Evolutionary conservation across 2,329 filamentous ascomycete genomes (phyloP), one percentile per base, ranked within the genome.

Genomic region (Chaetomium sp.): DNA sequence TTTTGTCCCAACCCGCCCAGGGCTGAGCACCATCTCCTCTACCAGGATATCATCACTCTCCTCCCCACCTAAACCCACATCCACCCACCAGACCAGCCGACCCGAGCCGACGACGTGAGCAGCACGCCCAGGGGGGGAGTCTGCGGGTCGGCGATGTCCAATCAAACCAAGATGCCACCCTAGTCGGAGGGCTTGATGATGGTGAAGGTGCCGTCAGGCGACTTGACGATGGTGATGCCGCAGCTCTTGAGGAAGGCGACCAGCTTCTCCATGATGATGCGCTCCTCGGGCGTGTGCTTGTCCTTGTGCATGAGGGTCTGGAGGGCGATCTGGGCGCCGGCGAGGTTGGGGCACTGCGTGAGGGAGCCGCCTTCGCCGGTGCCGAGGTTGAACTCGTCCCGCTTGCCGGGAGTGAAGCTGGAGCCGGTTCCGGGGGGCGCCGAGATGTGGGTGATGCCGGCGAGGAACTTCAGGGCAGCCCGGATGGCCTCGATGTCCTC

Each of bases 271-370:
- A 65, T 63, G 60, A 68, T 61, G 66, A 68, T 53, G 35, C 53
- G 57, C 66, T 72, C 68, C 31, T 67, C 51, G 42, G 57, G 53
- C 12, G 62, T 62, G 23, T 45, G 70, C n/a, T 67, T 54, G 58
- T 63, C 63, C 38, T 65, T 64, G 50, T 69, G 68, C 59, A 72
- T 45, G 31, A 72, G 69, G 19, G 33, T 50, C 61, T 71, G 54
- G 5, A 70, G 60, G 21, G 70, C 70, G 16, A 65, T 60, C 58
- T 72, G 63, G 0, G 90, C 91, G 67, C 87, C 85, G 75, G 96
- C 91, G 1, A 91, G 90, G 74, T 97, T 96, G 69, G 92, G 83
- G 45, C 87, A 85, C 38, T 42, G 3, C 3, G 16, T n/a, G 56
- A 83, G 81, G 3, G 88, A 84, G 64, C 66, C 68, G 47, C 62